Evolutionary conservation across 495 filamentous ascomycete species (phyloP).

Genomic region (Annulohypoxylon bovei): DNA sequence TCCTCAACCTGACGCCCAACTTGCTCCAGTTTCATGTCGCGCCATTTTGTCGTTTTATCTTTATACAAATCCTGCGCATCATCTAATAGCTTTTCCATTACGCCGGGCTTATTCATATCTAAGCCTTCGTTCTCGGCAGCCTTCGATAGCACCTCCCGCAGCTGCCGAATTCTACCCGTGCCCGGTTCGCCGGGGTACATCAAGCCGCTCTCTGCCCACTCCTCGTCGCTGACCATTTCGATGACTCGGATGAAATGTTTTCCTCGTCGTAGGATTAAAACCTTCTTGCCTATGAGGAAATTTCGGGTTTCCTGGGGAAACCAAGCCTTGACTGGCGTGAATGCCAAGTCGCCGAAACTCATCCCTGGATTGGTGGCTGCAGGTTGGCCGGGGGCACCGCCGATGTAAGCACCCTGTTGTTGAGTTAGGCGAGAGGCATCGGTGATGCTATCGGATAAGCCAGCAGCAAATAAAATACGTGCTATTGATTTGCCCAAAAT

Average conservation of each 20-base stretch:
- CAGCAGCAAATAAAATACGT: constrained; percentile 72
- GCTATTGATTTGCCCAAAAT: constrained; percentile 69
- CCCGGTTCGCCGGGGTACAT: constrained; percentile 56
- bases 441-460: constrained; percentile 69
- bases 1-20: not conserved
- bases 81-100: constrained; percentile 28
- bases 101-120: not conserved
- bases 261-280: constrained; percentile 76
- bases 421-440: constrained; percentile 73
- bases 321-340: constrained; percentile 70
- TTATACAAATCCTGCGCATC: constrained; percentile 40
- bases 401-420: constrained; percentile 72
- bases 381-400: constrained; percentile 62
- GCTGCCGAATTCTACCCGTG: constrained; percentile 49
- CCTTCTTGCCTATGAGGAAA: constrained; percentile 69
- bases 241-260: constrained; percentile 84
- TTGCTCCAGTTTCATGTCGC: not conserved
- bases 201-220: constrained; percentile 61
- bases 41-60: constrained; percentile 11
- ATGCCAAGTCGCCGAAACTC: constrained; percentile 65
- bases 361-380: constrained; percentile 56
- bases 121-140: constrained; percentile 10
- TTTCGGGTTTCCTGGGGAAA: constrained; percentile 63
- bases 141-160: constrained; percentile 41
- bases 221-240: constrained; percentile 75